Conservation (phyloP, 129 eudicot species). For the Lonicera japonica region DNA sequence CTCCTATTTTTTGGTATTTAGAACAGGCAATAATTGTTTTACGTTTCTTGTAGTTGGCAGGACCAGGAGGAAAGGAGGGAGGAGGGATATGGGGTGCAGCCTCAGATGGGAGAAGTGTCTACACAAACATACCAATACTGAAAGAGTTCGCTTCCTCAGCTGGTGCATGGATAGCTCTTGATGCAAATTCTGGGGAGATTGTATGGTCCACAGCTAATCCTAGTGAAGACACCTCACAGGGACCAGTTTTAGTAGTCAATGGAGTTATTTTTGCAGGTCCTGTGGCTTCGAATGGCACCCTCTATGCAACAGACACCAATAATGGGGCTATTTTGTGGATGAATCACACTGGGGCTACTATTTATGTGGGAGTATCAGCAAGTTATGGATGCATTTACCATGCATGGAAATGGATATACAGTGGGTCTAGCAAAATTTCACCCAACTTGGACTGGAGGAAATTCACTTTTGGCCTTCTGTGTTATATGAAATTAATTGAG, state of each 20-base stretch:
- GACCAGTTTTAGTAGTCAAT: slow-evolving; percentile 56
- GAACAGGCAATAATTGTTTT: too few relatives aligned
- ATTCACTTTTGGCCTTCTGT: slow-evolving; percentile 62
- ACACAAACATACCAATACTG: slow-evolving; percentile 33
- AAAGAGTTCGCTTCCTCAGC: slow-evolving; percentile 30
- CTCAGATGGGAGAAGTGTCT: slow-evolving; percentile 44
- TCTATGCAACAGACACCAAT: slow-evolving; percentile 59
- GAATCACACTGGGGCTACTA: too few relatives aligned
- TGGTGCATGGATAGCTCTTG: slow-evolving; percentile 75
- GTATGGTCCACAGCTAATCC: slow-evolving; percentile 73
- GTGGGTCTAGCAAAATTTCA: slow-evolving; percentile 20
- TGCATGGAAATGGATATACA: slow-evolving; percentile 60
- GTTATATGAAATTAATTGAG: too few relatives aligned
- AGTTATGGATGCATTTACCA: slow-evolving; percentile 56
- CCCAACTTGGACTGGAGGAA: slow-evolving; percentile 35
- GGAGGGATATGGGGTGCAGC: slow-evolving; percentile 68
- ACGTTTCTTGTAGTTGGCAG: too few relatives aligned
- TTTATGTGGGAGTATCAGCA: slow-evolving; percentile 63
- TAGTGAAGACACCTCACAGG: slow-evolving; percentile 45
- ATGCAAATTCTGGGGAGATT: slow-evolving; percentile 48
- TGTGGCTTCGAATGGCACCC: slow-evolving; percentile 47
- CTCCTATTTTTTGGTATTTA: too few relatives aligned
- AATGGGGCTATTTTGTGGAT: slow-evolving; percentile 61
- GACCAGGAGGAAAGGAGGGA: slow-evolving; percentile 56
- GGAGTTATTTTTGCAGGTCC: slow-evolving; percentile 74